A percentile compares a stretch with the other conserved stretches of the same genome.
Evolutionary conservation across 106 monocot genomes (phyloP).

Genomic region (Acorus calamus): DNA sequence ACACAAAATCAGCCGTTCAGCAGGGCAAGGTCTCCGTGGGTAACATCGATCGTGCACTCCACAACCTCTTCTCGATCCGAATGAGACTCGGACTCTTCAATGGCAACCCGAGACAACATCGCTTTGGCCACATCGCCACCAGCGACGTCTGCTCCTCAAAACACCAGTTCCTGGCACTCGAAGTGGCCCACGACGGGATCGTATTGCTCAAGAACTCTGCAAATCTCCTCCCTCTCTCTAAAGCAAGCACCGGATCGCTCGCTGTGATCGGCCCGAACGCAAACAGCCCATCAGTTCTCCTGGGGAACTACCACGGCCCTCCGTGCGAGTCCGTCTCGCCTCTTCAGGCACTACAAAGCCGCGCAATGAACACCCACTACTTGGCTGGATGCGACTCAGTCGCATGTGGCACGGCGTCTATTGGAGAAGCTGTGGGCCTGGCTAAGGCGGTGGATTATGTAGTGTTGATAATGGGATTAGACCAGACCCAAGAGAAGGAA

Average conservation of each 20-base stretch:
- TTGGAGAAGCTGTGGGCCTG: constrained; percentile 42
- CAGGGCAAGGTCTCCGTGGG: neutral
- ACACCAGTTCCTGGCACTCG: constrained; percentile 59
- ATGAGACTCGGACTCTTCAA: constrained; percentile 2
- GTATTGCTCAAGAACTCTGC: constrained; percentile 74
- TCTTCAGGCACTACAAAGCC: constrained; percentile 38
- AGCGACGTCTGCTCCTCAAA: constrained; percentile 47
- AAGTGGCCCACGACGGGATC: constrained; percentile 72
- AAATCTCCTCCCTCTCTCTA: constrained; percentile 47
- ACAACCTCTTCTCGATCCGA: neutral
- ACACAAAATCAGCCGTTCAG: neutral
- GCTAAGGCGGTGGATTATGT: constrained; percentile 72
- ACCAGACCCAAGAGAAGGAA: constrained; percentile 59
- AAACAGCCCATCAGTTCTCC: constrained; percentile 31
- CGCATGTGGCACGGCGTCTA: constrained; percentile 32
- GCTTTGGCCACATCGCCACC: constrained; percentile 41
- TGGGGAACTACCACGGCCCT: constrained; percentile 81
- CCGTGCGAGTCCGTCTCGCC: constrained; percentile 61
- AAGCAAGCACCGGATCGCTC: constrained; percentile 34
- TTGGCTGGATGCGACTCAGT: constrained; percentile 50
- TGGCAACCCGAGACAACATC: neutral
- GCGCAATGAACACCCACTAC: constrained; percentile 35
- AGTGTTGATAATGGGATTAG: constrained; percentile 73
- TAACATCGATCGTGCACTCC: constrained; percentile 5
- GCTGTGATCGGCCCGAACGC: constrained; percentile 89